Conservation (phyloP, 176 grass and related monocot genomes). For the Paspalum notatum region DNA sequence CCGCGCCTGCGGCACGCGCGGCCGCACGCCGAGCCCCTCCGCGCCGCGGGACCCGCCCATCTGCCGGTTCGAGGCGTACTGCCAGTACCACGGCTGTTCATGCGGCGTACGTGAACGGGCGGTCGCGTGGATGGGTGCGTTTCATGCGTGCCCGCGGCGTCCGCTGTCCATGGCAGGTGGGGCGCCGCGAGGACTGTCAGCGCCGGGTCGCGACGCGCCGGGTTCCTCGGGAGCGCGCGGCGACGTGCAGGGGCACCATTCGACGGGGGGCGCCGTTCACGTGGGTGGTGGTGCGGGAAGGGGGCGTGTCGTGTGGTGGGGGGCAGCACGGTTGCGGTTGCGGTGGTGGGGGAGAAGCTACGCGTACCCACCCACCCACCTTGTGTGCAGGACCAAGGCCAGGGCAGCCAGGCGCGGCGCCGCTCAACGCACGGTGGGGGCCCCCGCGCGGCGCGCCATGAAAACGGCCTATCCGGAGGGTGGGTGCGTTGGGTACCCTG, state of each 20-base stretch:
- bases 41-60: not conserved
- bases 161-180: not conserved
- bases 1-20: conserved; percentile 27
- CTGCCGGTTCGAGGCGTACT: not conserved
- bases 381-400: no score
- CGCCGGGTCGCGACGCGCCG: not conserved
- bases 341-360: not conserved
- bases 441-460: not conserved
- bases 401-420: not conserved
- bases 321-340: conserved; percentile 42
- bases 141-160: no score
- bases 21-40: conserved; percentile 21
- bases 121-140: not conserved
- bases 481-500: not conserved
- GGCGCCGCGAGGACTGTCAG: no score
- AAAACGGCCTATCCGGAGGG: not conserved
- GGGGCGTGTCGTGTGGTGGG: conserved; percentile 63
- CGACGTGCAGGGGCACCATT: conserved; percentile 33
- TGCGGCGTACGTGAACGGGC: not conserved
- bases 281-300: conserved; percentile 10
- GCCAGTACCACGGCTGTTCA: not conserved
- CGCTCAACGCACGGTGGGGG: conserved; percentile 15
- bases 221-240: not conserved
- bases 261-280: conserved; percentile 14
- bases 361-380: no score